Conservation (phyloP, 352 stramenopile species). For the Globisporangium barbulae region DNA sequence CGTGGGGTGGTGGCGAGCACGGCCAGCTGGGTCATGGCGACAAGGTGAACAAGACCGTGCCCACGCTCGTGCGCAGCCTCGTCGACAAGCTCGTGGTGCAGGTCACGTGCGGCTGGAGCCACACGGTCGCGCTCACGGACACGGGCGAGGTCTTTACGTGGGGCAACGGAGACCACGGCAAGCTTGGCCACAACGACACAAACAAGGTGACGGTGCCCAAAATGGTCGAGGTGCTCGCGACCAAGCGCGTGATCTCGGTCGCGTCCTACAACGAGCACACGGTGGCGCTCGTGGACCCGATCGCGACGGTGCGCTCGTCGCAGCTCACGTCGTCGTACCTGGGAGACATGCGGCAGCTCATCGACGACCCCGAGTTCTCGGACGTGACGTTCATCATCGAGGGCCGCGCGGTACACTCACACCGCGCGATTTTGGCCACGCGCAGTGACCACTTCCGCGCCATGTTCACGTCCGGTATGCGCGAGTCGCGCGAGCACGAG, state of each 20-base stretch:
- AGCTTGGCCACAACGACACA: slow-evolving; percentile 93
- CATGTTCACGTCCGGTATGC: slow-evolving; percentile 96
- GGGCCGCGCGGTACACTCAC: slow-evolving; percentile 75
- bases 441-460: slow-evolving; percentile 94
- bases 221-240: slow-evolving; percentile 88
- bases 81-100: slow-evolving; percentile 89
- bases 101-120: slow-evolving; percentile 96
- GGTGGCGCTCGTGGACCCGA: slow-evolving; percentile 87
- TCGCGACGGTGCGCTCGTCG: slow-evolving; percentile 70
- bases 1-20: slow-evolving; percentile 90
- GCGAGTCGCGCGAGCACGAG: slow-evolving; percentile 80
- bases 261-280: slow-evolving; percentile 98
- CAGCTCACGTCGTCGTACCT: slow-evolving; percentile 84
- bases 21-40: slow-evolving; percentile 96
- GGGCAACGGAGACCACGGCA: slow-evolving; percentile 92
- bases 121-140: slow-evolving; percentile 93
- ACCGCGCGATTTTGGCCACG: slow-evolving; percentile 90
- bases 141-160: slow-evolving; percentile 93
- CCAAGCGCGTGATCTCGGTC: slow-evolving; percentile 93
- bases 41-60: slow-evolving; percentile 94
- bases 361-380: slow-evolving; percentile 89
- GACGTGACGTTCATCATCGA: slow-evolving; percentile 90
- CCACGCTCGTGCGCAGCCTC: slow-evolving; percentile 89
- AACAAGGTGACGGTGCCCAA: slow-evolving; percentile 95
- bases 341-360: slow-evolving; percentile 90